A percentile compares a stretch with the other conserved stretches of the same genome.
phyloP scores from a whole-genome alignment of 176 grass and related monocot genomes.

The Avena atlantica region DNA sequence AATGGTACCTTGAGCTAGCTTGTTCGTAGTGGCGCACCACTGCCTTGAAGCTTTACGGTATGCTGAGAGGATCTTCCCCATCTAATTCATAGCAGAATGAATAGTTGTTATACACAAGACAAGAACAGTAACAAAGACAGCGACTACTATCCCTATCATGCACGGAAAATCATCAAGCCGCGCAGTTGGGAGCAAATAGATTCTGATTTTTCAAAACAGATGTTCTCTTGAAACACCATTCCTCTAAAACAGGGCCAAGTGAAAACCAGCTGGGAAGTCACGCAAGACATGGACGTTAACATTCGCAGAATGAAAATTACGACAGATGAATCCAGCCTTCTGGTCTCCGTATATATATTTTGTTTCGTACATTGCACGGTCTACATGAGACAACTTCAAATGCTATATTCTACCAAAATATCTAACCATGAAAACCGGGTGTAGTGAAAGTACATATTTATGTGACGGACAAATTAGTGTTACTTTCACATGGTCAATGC shows the following conservation, averaged over 20 bases:
- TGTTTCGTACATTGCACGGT: neutral
- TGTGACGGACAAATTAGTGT: neutral
- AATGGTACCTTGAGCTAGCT: conserved; percentile 82
- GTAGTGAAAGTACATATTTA: neutral
- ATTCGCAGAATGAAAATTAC: conserved; percentile 1
- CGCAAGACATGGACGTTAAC: neutral
- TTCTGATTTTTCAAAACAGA: neutral
- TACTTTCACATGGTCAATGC: neutral
- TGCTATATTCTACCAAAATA: neutral
- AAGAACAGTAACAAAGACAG: neutral
- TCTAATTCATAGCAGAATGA: conserved; percentile 51
- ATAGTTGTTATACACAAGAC: neutral
- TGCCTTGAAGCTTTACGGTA: conserved; percentile 88
- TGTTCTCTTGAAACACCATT: neutral
- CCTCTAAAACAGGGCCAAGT: neutral
- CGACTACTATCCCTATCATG: neutral
- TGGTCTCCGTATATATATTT: neutral
- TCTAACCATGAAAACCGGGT: neutral
- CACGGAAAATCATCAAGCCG: neutral
- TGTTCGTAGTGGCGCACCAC: conserved; percentile 90
- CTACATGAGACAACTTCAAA: neutral
- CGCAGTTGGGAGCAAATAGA: neutral
- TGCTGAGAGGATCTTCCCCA: conserved; percentile 78
- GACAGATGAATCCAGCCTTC: neutral
- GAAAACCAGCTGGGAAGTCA: neutral